These are phyloP conservation scores for Colletotrichum destructivum DNA, from an alignment of 2,329 filamentous ascomycete genomes.

Conservation along the genomic window DNA sequence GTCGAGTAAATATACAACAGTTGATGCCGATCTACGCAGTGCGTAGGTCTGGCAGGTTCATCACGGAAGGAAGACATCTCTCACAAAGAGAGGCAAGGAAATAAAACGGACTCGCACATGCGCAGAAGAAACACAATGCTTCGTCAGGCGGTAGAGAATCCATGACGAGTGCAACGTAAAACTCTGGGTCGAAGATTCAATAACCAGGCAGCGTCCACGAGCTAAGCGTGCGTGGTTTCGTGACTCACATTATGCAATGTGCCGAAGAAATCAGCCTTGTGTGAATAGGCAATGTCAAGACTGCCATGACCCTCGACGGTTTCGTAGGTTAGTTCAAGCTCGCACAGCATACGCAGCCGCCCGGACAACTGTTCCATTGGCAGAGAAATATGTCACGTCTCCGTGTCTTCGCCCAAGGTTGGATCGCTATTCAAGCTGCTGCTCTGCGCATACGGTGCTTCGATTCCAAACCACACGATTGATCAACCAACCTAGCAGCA, in stretches of 20 bases:
- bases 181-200: too few species aligned
- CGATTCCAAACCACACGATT: background rate
- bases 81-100: background rate
- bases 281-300: too few species aligned
- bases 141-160: background rate
- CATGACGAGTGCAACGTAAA: background rate
- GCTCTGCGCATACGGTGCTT: background rate
- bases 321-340: too few species aligned
- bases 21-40: conserved; percentile 41
- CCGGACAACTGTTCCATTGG: too few species aligned
- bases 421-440: background rate
- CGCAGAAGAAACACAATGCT: background rate
- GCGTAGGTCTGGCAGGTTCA: conserved; percentile 38
- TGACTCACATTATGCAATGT: background rate
- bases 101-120: background rate
- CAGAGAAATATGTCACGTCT: background rate
- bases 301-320: background rate
- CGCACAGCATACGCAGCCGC: background rate
- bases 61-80: background rate
- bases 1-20: conserved; percentile 25
- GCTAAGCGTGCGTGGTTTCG: too few species aligned
- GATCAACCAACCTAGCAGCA: background rate
- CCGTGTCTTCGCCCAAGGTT: background rate
- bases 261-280: background rate
- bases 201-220: background rate